phyloP scores from a whole-genome alignment of 768 basidiomycete genomes.

The Hericium rajendrae region DNA sequence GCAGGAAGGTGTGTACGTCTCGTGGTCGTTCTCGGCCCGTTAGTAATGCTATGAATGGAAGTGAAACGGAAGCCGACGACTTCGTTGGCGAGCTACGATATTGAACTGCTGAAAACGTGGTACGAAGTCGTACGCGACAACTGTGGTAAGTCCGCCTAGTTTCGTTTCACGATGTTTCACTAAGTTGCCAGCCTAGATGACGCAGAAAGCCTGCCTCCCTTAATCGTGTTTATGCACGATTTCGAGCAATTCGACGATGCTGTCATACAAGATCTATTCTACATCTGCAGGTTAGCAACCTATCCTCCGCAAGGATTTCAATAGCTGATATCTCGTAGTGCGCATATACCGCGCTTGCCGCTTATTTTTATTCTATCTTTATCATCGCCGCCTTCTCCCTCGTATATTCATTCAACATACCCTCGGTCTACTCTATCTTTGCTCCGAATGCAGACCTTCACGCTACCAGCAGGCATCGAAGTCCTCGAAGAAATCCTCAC shows the following conservation, averaged over 20 bases:
- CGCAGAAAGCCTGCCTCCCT: slow-evolving; percentile 22
- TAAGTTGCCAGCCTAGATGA: slow-evolving; percentile 11
- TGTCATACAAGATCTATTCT: slow-evolving; percentile 59
- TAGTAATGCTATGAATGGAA: too few relatives aligned
- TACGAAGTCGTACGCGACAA: slow-evolving; percentile 32
- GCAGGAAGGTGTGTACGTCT: slow-evolving; percentile 7
- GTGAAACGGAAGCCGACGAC: slow-evolving; percentile 37
- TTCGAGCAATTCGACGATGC: slow-evolving; percentile 62
- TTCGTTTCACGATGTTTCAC: background rate
- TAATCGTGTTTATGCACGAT: slow-evolving; percentile 59
- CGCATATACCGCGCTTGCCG: slow-evolving; percentile 43
- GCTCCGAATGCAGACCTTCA: slow-evolving; percentile 43
- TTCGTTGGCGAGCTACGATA: slow-evolving; percentile 53
- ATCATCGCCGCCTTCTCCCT: slow-evolving; percentile 39
- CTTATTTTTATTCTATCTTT: slow-evolving; percentile 57
- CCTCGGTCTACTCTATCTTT: slow-evolving; percentile 49
- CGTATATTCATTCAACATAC: slow-evolving; percentile 50
- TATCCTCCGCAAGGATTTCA: background rate
- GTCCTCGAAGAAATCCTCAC: slow-evolving; percentile 46
- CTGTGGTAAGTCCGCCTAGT: slow-evolving; percentile 1
- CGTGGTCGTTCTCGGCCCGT: background rate
- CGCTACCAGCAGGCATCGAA: slow-evolving; percentile 36
- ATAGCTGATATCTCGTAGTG: slow-evolving; percentile 25
- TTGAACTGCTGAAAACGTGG: slow-evolving; percentile 52
- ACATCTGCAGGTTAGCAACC: slow-evolving; percentile 52